These are phyloP conservation scores for Phyllosticta citribraziliensis DNA, from an alignment of 2,329 filamentous ascomycete genomes.

Conservation along the genomic window DNA sequence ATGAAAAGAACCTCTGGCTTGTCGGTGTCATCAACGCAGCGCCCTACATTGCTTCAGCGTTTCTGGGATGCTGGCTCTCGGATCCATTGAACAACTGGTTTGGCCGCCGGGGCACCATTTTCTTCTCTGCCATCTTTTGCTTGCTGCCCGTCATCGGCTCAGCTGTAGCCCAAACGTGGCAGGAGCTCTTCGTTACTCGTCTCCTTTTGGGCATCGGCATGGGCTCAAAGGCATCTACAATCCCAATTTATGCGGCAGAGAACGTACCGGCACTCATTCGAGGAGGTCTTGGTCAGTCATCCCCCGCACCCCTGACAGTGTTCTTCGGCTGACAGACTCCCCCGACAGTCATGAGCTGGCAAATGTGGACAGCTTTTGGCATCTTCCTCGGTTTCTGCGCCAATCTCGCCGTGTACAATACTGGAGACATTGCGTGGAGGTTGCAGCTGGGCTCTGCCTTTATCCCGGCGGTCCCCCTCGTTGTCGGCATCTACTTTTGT, in stretches of 20 bases:
- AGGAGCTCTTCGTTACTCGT: conserved; percentile 30
- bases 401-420: conserved; percentile 30
- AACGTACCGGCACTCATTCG: conserved; percentile 29
- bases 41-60: conserved; percentile 13
- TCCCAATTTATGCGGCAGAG: conserved; percentile 34
- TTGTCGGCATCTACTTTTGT: conserved; percentile 33
- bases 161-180: conserved; percentile 28
- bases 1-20: conserved; percentile 21
- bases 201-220: conserved; percentile 32
- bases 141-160: conserved; percentile 27
- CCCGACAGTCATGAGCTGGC: conserved; percentile 34
- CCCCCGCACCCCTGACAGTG: background rate
- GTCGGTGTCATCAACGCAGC: conserved; percentile 18
- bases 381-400: conserved; percentile 37
- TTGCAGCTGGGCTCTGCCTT: conserved; percentile 31
- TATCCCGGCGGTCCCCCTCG: conserved; percentile 28
- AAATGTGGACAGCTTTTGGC: conserved; percentile 35
- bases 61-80: conserved; percentile 18
- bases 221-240: conserved; percentile 36
- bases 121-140: conserved; percentile 19
- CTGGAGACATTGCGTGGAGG: conserved; percentile 28
- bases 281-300: conserved; percentile 23
- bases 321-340: background rate
- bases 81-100: conserved; percentile 21
- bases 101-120: conserved; percentile 23